Percentiles rank a stretch among this genome's conserved stretches.
phyloP scores from a whole-genome alignment of 2,329 filamentous ascomycete species.

The Talaromyces islandicus region DNA sequence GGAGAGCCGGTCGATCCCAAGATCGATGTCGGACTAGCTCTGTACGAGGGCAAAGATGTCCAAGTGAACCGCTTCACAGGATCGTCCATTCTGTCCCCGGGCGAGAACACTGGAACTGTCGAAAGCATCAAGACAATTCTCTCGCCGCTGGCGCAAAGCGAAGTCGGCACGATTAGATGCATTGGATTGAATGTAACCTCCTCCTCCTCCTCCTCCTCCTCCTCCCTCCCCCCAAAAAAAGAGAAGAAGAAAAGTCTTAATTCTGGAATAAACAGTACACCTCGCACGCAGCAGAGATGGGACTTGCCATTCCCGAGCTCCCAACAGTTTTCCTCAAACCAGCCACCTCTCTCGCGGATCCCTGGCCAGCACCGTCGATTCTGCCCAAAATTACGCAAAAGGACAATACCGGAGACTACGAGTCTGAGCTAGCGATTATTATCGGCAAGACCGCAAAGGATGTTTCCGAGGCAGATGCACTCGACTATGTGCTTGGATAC shows the following conservation, averaged over 20 bases:
- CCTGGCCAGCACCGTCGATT: slow-evolving; percentile 45
- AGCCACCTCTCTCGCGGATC: slow-evolving; percentile 48
- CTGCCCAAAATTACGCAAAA: slow-evolving; percentile 50
- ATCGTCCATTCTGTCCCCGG: slow-evolving; percentile 51
- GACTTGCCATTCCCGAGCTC: slow-evolving; percentile 47
- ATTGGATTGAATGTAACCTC: slow-evolving; percentile 50
- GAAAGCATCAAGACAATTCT: slow-evolving; percentile 39
- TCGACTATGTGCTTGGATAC: slow-evolving; percentile 59
- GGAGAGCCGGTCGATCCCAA: slow-evolving; percentile 50
- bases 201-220: neutral
- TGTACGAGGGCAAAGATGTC: slow-evolving; percentile 53
- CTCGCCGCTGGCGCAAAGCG: slow-evolving; percentile 44
- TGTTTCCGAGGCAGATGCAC: slow-evolving; percentile 50
- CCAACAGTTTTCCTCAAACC: slow-evolving; percentile 58
- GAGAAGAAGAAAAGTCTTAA: neutral
- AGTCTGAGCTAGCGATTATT: slow-evolving; percentile 54
- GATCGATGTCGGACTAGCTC: slow-evolving; percentile 53
- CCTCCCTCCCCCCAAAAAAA: too few species aligned
- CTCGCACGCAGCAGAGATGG: slow-evolving; percentile 48
- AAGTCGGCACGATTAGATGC: slow-evolving; percentile 54
- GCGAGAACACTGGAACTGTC: slow-evolving; percentile 42
- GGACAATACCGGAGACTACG: slow-evolving; percentile 53
- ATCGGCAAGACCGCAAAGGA: slow-evolving; percentile 50
- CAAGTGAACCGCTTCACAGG: slow-evolving; percentile 53
- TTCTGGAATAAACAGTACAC: slow-evolving; percentile 32